These are phyloP conservation scores for Crithidia fasciculata DNA, from an alignment of 208 protist genomes.

Conservation along the genomic window DNA sequence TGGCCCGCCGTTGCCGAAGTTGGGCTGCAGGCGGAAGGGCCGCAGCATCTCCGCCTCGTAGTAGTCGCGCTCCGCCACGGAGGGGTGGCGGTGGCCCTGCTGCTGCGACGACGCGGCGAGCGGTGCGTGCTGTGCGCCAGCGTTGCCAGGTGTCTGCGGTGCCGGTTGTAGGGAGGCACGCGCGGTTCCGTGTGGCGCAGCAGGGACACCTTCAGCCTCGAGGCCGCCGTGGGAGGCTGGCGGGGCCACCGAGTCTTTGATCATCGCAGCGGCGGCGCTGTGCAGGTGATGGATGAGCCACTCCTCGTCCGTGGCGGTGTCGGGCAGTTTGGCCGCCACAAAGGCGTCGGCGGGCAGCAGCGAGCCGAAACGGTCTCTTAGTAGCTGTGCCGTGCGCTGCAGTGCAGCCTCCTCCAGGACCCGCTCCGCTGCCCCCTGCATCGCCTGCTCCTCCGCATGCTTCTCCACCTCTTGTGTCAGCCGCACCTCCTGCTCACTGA, in stretches of 20 bases:
- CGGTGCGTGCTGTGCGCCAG: neutral
- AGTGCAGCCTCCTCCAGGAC: conserved; percentile 30
- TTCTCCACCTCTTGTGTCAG: neutral
- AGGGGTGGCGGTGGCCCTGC: neutral
- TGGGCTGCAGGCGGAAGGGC: conserved; percentile 8
- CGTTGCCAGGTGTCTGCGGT: neutral
- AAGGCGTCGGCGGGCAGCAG: conserved; percentile 1
- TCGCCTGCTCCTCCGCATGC: neutral
- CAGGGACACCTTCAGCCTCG: no score
- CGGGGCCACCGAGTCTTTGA: conserved; percentile 15
- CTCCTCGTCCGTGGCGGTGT: conserved; percentile 32
- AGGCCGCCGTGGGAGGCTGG: neutral
- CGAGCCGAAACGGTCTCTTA: conserved; percentile 15
- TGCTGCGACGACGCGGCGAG: neutral
- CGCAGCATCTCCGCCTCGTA: conserved; percentile 9
- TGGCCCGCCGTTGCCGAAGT: neutral
- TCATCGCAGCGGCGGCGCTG: conserved; percentile 13
- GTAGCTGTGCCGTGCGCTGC: conserved; percentile 17
- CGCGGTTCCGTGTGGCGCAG: neutral
- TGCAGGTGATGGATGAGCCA: conserved; percentile 28
- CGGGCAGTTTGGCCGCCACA: conserved; percentile 3
- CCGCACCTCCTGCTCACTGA: neutral
- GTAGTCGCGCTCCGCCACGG: conserved; percentile 3
- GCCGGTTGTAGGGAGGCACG: no score
- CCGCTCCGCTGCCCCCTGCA: conserved; percentile 4